These are phyloP conservation scores for Lenwebbia sp. DNA, from an alignment of 345 rosid genomes.

Conservation along the genomic window DNA sequence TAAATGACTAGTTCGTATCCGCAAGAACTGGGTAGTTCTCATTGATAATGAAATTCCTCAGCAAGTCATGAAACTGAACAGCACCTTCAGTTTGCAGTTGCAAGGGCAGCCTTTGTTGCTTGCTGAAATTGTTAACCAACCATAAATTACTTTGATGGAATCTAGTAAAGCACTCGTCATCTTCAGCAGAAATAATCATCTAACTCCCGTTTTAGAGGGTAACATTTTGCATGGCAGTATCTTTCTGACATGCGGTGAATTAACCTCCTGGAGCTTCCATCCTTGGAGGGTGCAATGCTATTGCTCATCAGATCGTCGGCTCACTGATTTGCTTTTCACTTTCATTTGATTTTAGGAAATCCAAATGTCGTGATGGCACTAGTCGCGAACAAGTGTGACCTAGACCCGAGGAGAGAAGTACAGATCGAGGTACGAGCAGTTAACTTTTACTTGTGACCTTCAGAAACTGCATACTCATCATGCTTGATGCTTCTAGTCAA, in stretches of 20 bases:
- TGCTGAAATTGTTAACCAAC: background rate
- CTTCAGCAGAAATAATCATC: background rate
- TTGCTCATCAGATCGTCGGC: background rate
- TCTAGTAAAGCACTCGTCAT: background rate
- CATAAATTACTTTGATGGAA: background rate
- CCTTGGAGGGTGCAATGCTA: background rate
- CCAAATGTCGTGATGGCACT: slow-evolving; percentile 49
- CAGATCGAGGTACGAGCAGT: slow-evolving; percentile 28
- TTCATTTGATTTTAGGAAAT: slow-evolving; percentile 22
- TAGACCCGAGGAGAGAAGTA: slow-evolving; percentile 41
- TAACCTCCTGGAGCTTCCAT: background rate
- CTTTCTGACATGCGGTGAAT: background rate
- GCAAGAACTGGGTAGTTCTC: background rate
- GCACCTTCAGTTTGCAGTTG: background rate
- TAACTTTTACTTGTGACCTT: background rate
- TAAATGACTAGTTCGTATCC: background rate
- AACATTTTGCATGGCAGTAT: background rate
- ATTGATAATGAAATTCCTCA: background rate
- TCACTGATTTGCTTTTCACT: background rate
- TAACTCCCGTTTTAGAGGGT: background rate
- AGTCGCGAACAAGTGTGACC: slow-evolving; percentile 55
- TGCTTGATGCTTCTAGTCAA: background rate
- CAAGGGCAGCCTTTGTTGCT: background rate
- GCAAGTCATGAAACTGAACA: background rate
- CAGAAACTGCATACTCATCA: background rate